Conservation (phyloP, 2,329 filamentous ascomycete species). For the Remersonia thermophila region DNA sequence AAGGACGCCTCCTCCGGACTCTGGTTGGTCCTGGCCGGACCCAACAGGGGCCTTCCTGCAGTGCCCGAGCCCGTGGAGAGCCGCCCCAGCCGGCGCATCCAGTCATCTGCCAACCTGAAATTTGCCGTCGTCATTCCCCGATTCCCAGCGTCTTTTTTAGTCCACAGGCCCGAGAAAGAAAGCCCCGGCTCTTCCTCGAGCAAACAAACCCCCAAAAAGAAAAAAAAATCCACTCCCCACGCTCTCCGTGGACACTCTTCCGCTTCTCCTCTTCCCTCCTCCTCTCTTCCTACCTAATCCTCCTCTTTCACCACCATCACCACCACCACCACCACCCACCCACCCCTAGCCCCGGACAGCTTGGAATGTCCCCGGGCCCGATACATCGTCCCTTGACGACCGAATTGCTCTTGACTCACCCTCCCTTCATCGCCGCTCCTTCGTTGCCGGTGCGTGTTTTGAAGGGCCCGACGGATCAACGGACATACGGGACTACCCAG, state of each 20-base stretch:
- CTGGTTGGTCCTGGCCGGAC: constrained; percentile 11
- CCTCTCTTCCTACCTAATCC: not conserved
- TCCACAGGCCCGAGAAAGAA: not conserved
- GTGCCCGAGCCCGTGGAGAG: constrained; percentile 1
- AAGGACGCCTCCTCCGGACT: not conserved
- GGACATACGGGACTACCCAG: constrained; percentile 6
- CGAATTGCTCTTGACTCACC: not conserved
- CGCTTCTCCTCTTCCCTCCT: too few relatives aligned
- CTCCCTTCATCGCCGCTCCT: constrained; percentile 18
- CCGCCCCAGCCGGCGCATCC: too few relatives aligned
- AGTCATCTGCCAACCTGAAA: constrained; percentile 5
- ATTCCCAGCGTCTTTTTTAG: constrained; percentile 6
- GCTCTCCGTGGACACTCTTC: too few relatives aligned
- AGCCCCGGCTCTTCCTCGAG: constrained; percentile 8
- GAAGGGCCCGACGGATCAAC: constrained; percentile 3
- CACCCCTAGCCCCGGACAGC: constrained; percentile 3
- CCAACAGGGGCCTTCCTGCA: constrained; percentile 7
- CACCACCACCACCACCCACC: not conserved
- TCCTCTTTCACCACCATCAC: too few relatives aligned
- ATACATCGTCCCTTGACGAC: constrained; percentile 12
- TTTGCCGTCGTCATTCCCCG: constrained; percentile 18
- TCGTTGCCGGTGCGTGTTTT: constrained; percentile 8
- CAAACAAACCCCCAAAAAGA: not conserved
- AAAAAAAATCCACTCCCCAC: not conserved
- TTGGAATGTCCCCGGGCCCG: constrained; percentile 11